A percentile compares a stretch with the other conserved stretches of the same genome.
Evolutionary conservation across 202 grass and related monocot genomes (phyloP).

Genomic region (Bolboschoenoplectus hybrid): DNA sequence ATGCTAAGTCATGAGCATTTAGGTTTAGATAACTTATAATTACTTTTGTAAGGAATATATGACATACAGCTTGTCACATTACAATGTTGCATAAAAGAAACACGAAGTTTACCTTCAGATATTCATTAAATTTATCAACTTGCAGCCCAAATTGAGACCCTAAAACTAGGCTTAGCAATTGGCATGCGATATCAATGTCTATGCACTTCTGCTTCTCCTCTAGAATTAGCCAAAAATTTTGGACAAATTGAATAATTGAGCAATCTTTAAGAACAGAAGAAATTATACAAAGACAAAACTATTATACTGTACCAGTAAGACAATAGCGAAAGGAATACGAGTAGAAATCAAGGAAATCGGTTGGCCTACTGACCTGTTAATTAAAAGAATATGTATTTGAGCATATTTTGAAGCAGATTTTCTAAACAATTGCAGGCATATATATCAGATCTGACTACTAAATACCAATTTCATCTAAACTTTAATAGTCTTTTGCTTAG

Average conservation of each 20-base stretch:
- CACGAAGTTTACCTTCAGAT: slow-evolving; percentile 69
- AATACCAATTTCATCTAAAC: not conserved
- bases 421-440: not conserved
- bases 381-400: slow-evolving; percentile 27
- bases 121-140: slow-evolving; percentile 80
- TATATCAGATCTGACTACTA: not conserved
- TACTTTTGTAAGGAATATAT: not conserved
- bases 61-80: not conserved
- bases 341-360: slow-evolving; percentile 94
- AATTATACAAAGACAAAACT: slow-evolving; percentile 13
- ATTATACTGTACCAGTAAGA: slow-evolving; percentile 68
- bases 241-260: slow-evolving; percentile 31
- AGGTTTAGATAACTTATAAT: slow-evolving; percentile 10
- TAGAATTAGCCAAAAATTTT: slow-evolving; percentile 46
- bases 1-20: not conserved
- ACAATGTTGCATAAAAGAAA: not conserved
- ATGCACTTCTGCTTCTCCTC: slow-evolving; percentile 99
- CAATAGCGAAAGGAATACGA: slow-evolving; percentile 92
- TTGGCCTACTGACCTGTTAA: slow-evolving; percentile 76
- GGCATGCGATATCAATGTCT: slow-evolving; percentile 86
- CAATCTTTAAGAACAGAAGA: slow-evolving; percentile 7
- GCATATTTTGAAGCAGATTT: not conserved
- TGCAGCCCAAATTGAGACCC: slow-evolving; percentile 69
- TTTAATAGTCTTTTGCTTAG: not conserved
- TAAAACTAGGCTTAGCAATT: slow-evolving; percentile 86